Base-by-base conservation (phyloP, 2,329 filamentous ascomycete species). In the Orbilia quercus region DNA sequence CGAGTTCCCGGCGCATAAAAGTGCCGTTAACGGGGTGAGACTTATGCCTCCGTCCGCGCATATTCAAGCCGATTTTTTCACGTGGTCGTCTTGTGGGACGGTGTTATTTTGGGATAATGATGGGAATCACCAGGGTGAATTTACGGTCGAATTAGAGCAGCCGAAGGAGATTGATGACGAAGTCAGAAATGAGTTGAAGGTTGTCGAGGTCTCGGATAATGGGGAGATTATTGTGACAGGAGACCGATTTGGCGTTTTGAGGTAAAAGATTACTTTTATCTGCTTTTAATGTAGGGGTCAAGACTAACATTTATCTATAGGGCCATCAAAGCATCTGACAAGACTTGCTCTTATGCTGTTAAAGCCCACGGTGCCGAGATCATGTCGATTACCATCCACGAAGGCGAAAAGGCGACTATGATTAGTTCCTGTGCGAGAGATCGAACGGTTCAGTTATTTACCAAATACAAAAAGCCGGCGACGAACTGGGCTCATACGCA, bases 391-490 rank as follows among this genome's bases (percentile, higher is more conserved):
- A 87, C 89, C 18, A 84, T 96, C 2, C 88, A 88, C 77, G 87
- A 91, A 76, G 84, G 84, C 47, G 83, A 85, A 0, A 83, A 85
- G 0, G 84, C 82, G 50, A 85, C 87, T 36, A 83, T 96, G 48
- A 84, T 98, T 76, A 94, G 91, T 16, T 92, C 89, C 9, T 93
- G 90, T 79, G 91, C 92, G 36, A 86, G 95, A 76, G 95, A 99
- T 81, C 89, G 95, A 55, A 96, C 90, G n/a, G 87, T 94, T 0
- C 95, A 99, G 80, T 82, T 99, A n/a, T 98, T 97, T 79, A 69
- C 70, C 3, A 69, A 64, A 34, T 63, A 58, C 42, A 74, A 69
- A 16, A 84, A 84, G 22, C 81, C 82, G 0, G 83, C 81, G 11
- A 85, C 87, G 1, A 81, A 81, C 1, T 90, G 96, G 80, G 86